A percentile compares a stretch with the other conserved stretches of the same genome.
phyloP scores from a whole-genome alignment of 108 stramenopile genomes.

The Skeletonema grethae region DNA sequence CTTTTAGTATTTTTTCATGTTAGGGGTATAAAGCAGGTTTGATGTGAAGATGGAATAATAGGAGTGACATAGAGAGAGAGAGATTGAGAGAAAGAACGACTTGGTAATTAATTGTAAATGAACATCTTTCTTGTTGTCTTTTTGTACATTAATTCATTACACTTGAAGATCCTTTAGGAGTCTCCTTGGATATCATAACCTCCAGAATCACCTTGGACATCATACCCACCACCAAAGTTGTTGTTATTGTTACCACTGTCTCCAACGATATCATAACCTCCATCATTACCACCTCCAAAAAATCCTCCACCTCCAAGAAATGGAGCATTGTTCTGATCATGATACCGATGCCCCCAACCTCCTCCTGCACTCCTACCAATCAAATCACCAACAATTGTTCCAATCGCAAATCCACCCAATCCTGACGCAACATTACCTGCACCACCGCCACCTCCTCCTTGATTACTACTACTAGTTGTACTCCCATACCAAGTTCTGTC shows the following conservation, averaged over 20 bases:
- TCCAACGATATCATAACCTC: constrained; percentile 9
- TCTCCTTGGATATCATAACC: constrained; percentile 38
- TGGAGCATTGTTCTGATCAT: constrained; percentile 13
- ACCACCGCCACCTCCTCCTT: constrained; percentile 24
- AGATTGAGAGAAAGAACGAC: background rate
- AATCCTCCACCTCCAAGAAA: constrained; percentile 11
- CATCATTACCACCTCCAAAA: background rate
- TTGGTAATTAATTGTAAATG: constrained; percentile 3
- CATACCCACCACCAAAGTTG: constrained; percentile 16
- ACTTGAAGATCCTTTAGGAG: constrained; percentile 9
- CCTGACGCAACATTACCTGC: constrained; percentile 44
- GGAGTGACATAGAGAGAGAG: background rate
- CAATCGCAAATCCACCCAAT: constrained; percentile 36
- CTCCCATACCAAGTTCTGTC: constrained; percentile 21
- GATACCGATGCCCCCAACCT: background rate
- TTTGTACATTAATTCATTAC: background rate
- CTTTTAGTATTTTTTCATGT: background rate
- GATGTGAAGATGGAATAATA: background rate
- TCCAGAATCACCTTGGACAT: constrained; percentile 8
- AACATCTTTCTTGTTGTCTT: background rate
- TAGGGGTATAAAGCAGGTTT: constrained; percentile 4
- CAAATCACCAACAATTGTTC: constrained; percentile 32
- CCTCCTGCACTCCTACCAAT: constrained; percentile 34
- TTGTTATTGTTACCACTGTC: constrained; percentile 14
- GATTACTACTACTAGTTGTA: constrained; percentile 1